phyloP scores from a whole-genome alignment of 176 grass and related monocot species.

The Lolium perenne region DNA sequence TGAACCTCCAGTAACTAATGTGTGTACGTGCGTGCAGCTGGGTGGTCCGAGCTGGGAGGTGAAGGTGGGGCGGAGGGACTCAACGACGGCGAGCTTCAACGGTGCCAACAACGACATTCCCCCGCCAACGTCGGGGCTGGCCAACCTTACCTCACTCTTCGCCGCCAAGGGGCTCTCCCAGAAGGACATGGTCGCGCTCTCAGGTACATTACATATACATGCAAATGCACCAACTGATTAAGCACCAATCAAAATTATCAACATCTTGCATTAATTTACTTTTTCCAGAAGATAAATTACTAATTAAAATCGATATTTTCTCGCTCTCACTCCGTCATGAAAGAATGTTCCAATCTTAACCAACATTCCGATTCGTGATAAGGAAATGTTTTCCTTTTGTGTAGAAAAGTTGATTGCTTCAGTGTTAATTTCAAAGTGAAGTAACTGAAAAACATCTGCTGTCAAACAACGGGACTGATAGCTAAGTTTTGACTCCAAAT shows the following conservation, averaged over 20 bases:
- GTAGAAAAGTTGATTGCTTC: background rate
- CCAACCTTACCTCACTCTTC: constrained; percentile 66
- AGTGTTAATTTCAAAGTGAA: background rate
- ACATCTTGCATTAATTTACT: background rate
- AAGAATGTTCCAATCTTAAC: background rate
- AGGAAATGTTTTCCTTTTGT: background rate
- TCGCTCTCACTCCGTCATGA: background rate
- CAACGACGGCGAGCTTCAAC: constrained; percentile 60
- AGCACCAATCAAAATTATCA: background rate
- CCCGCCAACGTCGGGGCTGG: constrained; percentile 50
- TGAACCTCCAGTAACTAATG: background rate
- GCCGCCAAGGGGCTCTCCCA: constrained; percentile 60
- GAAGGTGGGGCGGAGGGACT: constrained; percentile 73
- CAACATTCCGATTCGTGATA: background rate
- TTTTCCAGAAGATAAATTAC: background rate
- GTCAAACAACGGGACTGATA: background rate
- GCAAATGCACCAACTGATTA: background rate
- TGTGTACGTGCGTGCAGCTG: constrained; percentile 34
- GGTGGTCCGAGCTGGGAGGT: constrained; percentile 68
- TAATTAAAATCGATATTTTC: background rate
- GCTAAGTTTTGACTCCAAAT: background rate
- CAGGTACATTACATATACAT: constrained; percentile 43
- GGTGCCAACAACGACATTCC: constrained; percentile 66
- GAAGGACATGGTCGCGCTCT: constrained; percentile 72
- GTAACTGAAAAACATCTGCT: background rate